These are phyloP conservation scores for Saccharomycopsis lassenensis DNA, from an alignment of 805 yeast genomes.

Conservation along the genomic window DNA sequence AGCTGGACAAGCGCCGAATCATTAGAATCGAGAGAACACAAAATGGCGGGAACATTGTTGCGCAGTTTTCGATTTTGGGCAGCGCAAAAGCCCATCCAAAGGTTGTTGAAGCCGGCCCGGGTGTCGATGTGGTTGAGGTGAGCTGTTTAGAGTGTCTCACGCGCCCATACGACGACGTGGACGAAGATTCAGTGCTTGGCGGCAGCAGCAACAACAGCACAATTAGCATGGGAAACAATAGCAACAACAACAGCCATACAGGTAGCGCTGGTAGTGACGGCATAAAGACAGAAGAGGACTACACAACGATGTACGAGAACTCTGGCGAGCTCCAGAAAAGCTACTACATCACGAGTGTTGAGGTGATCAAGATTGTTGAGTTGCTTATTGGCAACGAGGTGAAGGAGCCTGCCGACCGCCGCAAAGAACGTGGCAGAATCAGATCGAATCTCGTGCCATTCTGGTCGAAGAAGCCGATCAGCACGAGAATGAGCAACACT, in stretches of 20 bases:
- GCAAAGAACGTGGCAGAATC: constrained; percentile 56
- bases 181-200: constrained; percentile 23
- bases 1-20: constrained; percentile 41
- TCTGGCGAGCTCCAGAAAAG: constrained; percentile 15
- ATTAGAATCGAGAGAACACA: constrained; percentile 48
- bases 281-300: too few relatives aligned
- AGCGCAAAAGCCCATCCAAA: constrained; percentile 38
- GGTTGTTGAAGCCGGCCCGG: constrained; percentile 28
- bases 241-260: constrained; percentile 5
- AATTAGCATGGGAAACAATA: too few relatives aligned
- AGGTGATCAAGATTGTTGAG: constrained; percentile 56
- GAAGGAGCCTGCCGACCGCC: constrained; percentile 37
- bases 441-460: constrained; percentile 57
- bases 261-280: constrained; percentile 1
- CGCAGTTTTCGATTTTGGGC: constrained; percentile 41
- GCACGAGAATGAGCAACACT: constrained; percentile 25
- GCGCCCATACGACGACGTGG: constrained; percentile 25
- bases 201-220: too few relatives aligned
- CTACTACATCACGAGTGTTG: constrained; percentile 52
- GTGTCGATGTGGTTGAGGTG: constrained; percentile 45
- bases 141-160: constrained; percentile 42
- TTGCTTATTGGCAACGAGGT: constrained; percentile 41
- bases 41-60: constrained; percentile 34
- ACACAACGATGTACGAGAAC: too few relatives aligned
- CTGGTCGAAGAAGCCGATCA: constrained; percentile 52